phyloP scores from a whole-genome alignment of 192 early-diverging fungal genomes.

The Coemansia sp. region DNA sequence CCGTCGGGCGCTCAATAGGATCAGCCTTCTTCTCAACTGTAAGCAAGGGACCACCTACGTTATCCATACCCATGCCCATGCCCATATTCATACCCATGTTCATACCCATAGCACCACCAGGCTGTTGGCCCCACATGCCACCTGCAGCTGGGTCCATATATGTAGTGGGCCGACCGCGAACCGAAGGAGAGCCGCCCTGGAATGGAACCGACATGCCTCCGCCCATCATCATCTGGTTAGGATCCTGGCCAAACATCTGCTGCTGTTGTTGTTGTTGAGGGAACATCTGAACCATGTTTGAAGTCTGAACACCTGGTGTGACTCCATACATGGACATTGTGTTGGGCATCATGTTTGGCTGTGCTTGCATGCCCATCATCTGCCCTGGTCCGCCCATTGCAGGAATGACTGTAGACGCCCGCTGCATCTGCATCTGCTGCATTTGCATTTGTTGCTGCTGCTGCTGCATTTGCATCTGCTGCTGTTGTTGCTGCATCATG shows the following conservation, averaged over 20 bases:
- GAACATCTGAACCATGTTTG: slow-evolving; percentile 36
- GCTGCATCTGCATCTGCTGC: slow-evolving; percentile 37
- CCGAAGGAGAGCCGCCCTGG: slow-evolving; percentile 22
- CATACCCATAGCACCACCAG: slow-evolving; percentile 23
- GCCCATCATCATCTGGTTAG: slow-evolving; percentile 30
- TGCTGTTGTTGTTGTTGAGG: slow-evolving; percentile 32
- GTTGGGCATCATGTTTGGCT: slow-evolving; percentile 30
- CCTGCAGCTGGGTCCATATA: slow-evolving; percentile 34
- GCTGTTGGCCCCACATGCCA: slow-evolving; percentile 47
- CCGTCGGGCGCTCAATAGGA: slow-evolving; percentile 46
- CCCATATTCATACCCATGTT: slow-evolving; percentile 26
- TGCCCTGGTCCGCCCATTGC: slow-evolving; percentile 18
- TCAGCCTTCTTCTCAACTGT: slow-evolving; percentile 52
- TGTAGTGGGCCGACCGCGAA: slow-evolving; percentile 33
- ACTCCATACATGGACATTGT: slow-evolving; percentile 43
- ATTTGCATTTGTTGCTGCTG: slow-evolving; percentile 7
- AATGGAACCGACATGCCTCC: slow-evolving; percentile 38
- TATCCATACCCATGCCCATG: slow-evolving; percentile 38
- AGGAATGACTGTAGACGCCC: slow-evolving; percentile 27
- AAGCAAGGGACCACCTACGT: slow-evolving; percentile 45
- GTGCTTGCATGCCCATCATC: slow-evolving; percentile 29
- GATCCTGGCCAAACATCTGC: slow-evolving; percentile 38
- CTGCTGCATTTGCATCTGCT: slow-evolving; percentile 5
- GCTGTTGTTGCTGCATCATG: slow-evolving; percentile 23
- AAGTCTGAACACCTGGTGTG: slow-evolving; percentile 9